Percentiles rank a stretch among this genome's conserved stretches.
Evolutionary conservation across 129 eudicot genomes (phyloP).

Genomic region (Arctium lappa): DNA sequence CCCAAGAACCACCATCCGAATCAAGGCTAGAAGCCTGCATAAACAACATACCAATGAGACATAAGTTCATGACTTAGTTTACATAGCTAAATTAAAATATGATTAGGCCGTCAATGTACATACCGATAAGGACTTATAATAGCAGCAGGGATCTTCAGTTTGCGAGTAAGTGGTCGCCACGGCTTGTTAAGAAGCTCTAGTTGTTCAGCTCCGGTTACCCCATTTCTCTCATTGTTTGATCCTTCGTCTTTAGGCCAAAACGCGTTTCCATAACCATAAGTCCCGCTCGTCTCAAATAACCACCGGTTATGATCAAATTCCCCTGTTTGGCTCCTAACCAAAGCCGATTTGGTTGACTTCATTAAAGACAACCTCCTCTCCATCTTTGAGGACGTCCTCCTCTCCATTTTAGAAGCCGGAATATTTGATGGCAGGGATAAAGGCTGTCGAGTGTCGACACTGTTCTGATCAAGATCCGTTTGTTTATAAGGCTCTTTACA

Average conservation of each 20-base stretch:
- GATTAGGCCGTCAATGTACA: not conserved
- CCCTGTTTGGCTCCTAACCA: conserved; percentile 51
- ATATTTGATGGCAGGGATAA: conserved; percentile 39
- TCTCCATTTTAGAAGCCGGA: conserved; percentile 35
- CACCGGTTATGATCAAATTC: conserved; percentile 76
- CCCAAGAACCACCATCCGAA: conserved; percentile 53
- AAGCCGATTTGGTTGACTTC: conserved; percentile 53
- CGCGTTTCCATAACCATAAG: conserved; percentile 84
- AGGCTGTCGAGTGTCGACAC: conserved; percentile 28
- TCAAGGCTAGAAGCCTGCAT: conserved; percentile 46
- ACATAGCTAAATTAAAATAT: not conserved
- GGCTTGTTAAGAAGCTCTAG: conserved; percentile 64
- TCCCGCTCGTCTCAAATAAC: conserved; percentile 67
- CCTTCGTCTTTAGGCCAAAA: conserved; percentile 70
- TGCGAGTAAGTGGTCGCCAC: conserved; percentile 81
- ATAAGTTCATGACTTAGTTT: not conserved
- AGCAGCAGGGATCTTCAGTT: conserved; percentile 67
- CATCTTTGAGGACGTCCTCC: conserved; percentile 42
- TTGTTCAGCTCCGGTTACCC: conserved; percentile 35
- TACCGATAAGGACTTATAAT: conserved; percentile 81
- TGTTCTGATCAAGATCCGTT: conserved; percentile 43
- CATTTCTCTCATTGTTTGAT: conserved; percentile 28
- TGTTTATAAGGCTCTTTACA: conserved; percentile 59
- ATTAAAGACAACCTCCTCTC: conserved; percentile 51
- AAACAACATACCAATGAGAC: not conserved